A percentile compares a stretch with the other conserved stretches of the same genome.
These are phyloP conservation scores for Aspergillus unguis DNA, from an alignment of 2,329 filamentous ascomycete genomes.

Conservation along the genomic window DNA sequence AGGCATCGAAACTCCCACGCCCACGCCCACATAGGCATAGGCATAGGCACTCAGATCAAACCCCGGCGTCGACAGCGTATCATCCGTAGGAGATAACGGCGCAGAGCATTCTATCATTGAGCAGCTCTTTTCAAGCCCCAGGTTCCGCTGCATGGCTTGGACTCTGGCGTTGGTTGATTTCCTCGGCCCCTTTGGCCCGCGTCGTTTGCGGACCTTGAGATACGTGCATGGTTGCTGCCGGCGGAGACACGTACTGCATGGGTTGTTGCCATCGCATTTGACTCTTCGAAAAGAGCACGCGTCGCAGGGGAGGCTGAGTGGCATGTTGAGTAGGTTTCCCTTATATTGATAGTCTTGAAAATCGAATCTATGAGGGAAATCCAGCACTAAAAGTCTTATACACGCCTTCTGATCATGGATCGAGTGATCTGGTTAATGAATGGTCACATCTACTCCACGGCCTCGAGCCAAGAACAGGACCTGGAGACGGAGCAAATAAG, in stretches of 20 bases:
- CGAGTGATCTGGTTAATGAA: no score
- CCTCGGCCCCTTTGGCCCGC: conserved; percentile 9
- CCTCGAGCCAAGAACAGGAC: conserved; percentile 5
- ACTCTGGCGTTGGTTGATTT: conserved; percentile 6
- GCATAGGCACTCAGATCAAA: background rate
- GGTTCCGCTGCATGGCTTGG: conserved; percentile 8
- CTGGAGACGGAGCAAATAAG: background rate
- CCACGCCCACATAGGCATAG: no score
- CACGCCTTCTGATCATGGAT: background rate
- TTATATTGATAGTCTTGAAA: background rate
- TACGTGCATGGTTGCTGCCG: conserved; percentile 11
- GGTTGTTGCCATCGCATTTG: conserved; percentile 10
- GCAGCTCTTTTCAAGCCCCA: conserved; percentile 6
- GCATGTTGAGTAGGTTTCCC: conserved; percentile 2
- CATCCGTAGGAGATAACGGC: background rate
- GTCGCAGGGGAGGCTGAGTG: conserved; percentile 7
- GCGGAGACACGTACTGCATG: conserved; percentile 8
- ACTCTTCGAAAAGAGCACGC: conserved; percentile 10
- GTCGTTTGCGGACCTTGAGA: conserved; percentile 11
- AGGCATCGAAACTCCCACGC: background rate
- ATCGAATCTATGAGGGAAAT: background rate
- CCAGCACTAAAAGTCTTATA: conserved; percentile 3
- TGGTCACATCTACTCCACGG: no score
- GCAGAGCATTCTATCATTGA: conserved; percentile 3
- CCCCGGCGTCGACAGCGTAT: background rate